Evolutionary conservation across 1,139 yeast species (phyloP).

Genomic region (Protomyces inundatus): DNA sequence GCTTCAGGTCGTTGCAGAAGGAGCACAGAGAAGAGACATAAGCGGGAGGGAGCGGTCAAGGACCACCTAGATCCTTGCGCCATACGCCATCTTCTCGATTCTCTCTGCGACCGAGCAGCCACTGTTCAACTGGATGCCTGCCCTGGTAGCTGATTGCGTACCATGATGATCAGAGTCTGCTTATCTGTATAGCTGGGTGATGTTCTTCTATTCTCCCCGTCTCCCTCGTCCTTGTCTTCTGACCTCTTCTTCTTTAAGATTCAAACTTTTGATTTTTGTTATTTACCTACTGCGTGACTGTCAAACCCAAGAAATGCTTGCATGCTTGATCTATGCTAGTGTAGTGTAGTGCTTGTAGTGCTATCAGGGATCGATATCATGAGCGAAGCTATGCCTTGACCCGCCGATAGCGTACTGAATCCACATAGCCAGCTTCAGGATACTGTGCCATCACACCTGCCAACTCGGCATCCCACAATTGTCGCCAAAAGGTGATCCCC

Average conservation of each 20-base stretch:
- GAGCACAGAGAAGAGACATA: too few species aligned
- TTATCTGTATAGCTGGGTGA: not conserved
- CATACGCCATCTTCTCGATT: too few species aligned
- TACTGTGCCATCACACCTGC: slow-evolving; percentile 15
- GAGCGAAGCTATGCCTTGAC: slow-evolving; percentile 9
- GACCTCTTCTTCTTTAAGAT: not conserved
- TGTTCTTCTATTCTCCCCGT: not conserved
- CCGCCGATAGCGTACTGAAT: not conserved
- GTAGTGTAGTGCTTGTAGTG: too few species aligned
- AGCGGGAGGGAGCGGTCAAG: too few species aligned
- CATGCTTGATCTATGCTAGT: too few species aligned
- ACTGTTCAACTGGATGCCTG: not conserved
- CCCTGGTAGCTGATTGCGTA: not conserved
- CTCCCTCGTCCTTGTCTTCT: not conserved
- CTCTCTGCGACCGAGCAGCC: too few species aligned
- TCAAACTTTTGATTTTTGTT: not conserved
- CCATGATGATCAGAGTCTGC: not conserved
- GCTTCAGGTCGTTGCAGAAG: too few species aligned
- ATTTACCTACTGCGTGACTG: not conserved
- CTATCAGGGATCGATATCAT: too few species aligned
- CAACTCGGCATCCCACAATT: slow-evolving; percentile 54
- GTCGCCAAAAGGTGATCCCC: slow-evolving; percentile 93
- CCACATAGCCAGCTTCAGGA: slow-evolving; percentile 8
- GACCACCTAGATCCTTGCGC: too few species aligned
- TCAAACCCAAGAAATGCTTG: too few species aligned